These are phyloP conservation scores for Talaromyces liani DNA, from an alignment of 495 filamentous ascomycete species.

Conservation along the genomic window DNA sequence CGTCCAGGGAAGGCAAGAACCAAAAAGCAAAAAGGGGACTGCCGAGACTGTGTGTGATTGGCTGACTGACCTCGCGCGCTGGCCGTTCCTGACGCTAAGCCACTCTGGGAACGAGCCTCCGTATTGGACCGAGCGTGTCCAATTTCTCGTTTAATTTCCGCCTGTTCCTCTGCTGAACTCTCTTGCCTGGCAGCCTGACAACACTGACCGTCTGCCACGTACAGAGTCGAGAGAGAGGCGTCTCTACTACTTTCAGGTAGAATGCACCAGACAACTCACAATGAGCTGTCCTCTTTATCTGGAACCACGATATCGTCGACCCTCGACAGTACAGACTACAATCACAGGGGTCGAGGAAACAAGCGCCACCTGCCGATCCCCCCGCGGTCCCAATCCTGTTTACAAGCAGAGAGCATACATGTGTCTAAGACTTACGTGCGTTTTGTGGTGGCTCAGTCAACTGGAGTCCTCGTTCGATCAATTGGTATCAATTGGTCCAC, in stretches of 20 bases:
- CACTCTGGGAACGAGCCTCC: not conserved
- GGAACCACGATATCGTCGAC: not conserved
- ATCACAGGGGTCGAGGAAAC: not conserved
- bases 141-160: not conserved
- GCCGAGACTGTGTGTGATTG: not conserved
- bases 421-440: not conserved
- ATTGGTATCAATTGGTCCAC: not conserved
- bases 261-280: not conserved
- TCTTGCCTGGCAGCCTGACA: not conserved
- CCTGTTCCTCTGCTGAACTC: not conserved
- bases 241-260: no score
- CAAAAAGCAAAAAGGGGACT: not conserved
- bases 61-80: not conserved
- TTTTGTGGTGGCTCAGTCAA: not conserved
- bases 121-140: no score
- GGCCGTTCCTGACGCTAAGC: conserved; percentile 5
- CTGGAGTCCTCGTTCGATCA: not conserved
- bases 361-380: conserved; percentile 1
- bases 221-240: no score
- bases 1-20: not conserved
- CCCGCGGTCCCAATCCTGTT: not conserved
- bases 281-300: not conserved
- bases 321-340: not conserved
- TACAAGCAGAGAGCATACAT: not conserved
- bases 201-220: not conserved